Percentiles rank a stretch among this genome's conserved stretches.
Conservation (phyloP, 805 yeast species). For the Candida khao-thaluensis region DNA sequence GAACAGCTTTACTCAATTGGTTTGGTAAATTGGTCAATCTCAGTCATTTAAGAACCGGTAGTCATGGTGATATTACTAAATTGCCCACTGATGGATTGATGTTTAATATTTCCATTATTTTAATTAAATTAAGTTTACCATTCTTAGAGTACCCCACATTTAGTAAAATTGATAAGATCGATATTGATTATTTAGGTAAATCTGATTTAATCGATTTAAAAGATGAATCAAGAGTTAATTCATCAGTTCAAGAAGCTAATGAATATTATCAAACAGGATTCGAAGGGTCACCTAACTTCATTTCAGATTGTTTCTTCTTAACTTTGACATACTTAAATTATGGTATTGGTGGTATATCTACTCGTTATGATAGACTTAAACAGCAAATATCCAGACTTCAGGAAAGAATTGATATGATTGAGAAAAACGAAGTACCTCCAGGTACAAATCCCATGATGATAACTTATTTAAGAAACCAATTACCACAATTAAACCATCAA, state of each 20-base stretch:
- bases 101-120: slow-evolving; percentile 67
- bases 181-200: slow-evolving; percentile 62
- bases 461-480: slow-evolving; percentile 32
- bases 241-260: slow-evolving; percentile 69
- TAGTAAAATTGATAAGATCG: slow-evolving; percentile 74
- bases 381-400: slow-evolving; percentile 48
- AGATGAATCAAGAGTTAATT: slow-evolving; percentile 81
- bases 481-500: slow-evolving; percentile 46
- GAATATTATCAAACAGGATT: slow-evolving; percentile 48
- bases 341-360: slow-evolving; percentile 80
- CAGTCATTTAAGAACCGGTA: slow-evolving; percentile 85
- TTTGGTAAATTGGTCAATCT: slow-evolving; percentile 73
- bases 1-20: slow-evolving; percentile 63
- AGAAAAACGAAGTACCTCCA: slow-evolving; percentile 29
- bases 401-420: slow-evolving; percentile 48
- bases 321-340: slow-evolving; percentile 79
- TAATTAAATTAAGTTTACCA: slow-evolving; percentile 77
- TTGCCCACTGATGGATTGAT: slow-evolving; percentile 79
- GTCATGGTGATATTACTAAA: slow-evolving; percentile 66
- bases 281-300: slow-evolving; percentile 59
- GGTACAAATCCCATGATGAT: slow-evolving; percentile 27
- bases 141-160: slow-evolving; percentile 65
- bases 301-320: slow-evolving; percentile 85
- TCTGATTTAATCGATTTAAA: slow-evolving; percentile 56
- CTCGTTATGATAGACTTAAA: slow-evolving; percentile 53